Base-by-base conservation (phyloP, 2,329 filamentous ascomycete genomes). In the Venturiaceae sp. region DNA sequence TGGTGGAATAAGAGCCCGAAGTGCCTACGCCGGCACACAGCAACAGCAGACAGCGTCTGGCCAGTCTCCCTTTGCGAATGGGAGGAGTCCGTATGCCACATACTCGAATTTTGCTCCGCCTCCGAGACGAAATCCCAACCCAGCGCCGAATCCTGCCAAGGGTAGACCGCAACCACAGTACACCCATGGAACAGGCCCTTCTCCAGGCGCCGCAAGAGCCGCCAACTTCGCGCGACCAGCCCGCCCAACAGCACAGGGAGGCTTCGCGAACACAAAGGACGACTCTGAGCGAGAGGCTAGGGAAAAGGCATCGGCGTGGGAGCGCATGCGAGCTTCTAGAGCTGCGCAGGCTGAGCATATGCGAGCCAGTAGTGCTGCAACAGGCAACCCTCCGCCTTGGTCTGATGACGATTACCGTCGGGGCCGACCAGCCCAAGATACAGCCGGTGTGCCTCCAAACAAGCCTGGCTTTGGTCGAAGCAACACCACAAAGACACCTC, bases 261-360 rank as follows among this genome's bases (percentile, higher is more conserved):
- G 32, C 3, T 34, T 34, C n/a, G 64, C 67, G 1, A 64, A 66
- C 26, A 62, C 65, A 50, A 67, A 66, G 55, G 67, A 69, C 44
- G 44, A 50, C 16, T 50, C 44, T 13, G 44, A 50, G 2, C 28
- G 44, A 8, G 44, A 50, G 26, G 44, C 23, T 7, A 23, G 44
- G 26, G 11, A 23, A 23, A 63, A 68, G 68, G 68, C 58, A 71
- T 72, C 54, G 69, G 74, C 57, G 66, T 73, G 9, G 67, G 72
- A 58, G 72, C 72, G 26, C 14, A 56, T 55, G 53, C 23, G 39
- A 65, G 71, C 57, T 69, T 75, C 74, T 77, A 66, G 75, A 76
- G 61, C 76, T 78, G 74, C 75, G 75, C 62, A 56, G 26, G 50
- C 69, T 66, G 58, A 66, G 65, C 19, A 68, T 72, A 36, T 65